phyloP scores from a whole-genome alignment of 371 early-diverging fungal genomes.

The Mortierella sp. region DNA sequence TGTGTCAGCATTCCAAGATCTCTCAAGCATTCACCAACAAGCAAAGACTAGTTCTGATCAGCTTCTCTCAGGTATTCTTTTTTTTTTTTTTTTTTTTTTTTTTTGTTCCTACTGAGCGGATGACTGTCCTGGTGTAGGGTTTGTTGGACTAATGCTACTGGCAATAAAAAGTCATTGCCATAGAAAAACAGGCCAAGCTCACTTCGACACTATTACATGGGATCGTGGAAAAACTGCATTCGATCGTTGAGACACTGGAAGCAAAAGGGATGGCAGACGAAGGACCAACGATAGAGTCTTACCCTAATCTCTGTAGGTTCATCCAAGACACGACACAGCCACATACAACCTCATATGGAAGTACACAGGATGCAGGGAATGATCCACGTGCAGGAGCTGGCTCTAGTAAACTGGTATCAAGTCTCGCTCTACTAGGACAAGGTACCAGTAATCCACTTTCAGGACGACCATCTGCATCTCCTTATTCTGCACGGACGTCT shows the following conservation, averaged over 20 bases:
- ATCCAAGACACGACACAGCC: conserved; percentile 10
- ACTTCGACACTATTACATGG: conserved; percentile 25
- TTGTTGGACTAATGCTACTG: not conserved
- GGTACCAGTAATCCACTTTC: not conserved
- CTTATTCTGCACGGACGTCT: conserved; percentile 1
- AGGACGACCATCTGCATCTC: not conserved
- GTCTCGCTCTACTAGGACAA: conserved; percentile 31
- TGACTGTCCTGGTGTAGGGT: not conserved
- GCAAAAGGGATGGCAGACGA: conserved; percentile 8
- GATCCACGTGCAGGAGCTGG: not conserved
- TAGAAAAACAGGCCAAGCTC: conserved; percentile 32
- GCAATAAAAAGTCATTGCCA: conserved; percentile 21
- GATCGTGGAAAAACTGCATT: conserved; percentile 25
- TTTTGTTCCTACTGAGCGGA: not conserved
- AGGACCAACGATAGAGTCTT: conserved; percentile 8
- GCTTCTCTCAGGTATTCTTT: conserved; percentile 32
- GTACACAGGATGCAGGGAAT: not conserved
- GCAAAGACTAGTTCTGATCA: conserved; percentile 32
- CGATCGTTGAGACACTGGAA: conserved; percentile 13
- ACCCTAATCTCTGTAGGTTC: conserved; percentile 24
- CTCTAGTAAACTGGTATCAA: not conserved
- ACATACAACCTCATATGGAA: not conserved
- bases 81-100: not conserved
- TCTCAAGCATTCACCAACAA: conserved; percentile 24
- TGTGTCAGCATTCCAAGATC: conserved; percentile 24